Conservation (phyloP, 2,329 filamentous ascomycete genomes). For the Colletotrichum sp. region DNA sequence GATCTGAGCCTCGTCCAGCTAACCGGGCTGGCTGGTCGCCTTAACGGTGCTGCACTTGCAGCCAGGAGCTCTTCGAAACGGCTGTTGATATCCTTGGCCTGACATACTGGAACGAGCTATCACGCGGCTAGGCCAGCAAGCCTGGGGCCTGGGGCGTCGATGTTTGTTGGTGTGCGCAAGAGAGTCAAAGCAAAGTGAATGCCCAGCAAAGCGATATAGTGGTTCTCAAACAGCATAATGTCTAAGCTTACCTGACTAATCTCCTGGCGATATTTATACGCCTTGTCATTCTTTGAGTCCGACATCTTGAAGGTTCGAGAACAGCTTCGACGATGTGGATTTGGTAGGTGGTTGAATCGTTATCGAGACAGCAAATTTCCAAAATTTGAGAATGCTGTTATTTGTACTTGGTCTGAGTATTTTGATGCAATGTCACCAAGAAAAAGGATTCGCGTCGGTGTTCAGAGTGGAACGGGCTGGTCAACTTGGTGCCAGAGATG, state of each 20-base stretch:
- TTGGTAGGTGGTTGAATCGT: neutral
- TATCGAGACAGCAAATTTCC: neutral
- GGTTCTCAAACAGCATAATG: neutral
- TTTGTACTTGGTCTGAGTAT: neutral
- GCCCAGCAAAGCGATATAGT: neutral
- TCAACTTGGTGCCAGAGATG: neutral
- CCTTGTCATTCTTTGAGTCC: constrained; percentile 65
- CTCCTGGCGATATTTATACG: constrained; percentile 91
- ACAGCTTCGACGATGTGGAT: neutral
- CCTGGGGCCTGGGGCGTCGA: neutral
- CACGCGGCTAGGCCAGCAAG: neutral
- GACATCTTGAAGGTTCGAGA: constrained; percentile 8
- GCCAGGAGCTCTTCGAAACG: neutral
- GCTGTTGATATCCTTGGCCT: neutral
- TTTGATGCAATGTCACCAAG: neutral
- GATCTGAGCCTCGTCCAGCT: neutral
- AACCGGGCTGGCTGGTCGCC: neutral
- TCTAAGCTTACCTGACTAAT: constrained; percentile 83
- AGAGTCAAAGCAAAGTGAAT: neutral
- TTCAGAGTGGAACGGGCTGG: neutral
- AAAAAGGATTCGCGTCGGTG: neutral
- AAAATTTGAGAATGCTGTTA: neutral
- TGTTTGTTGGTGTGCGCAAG: neutral
- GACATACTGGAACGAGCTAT: neutral
- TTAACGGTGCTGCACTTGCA: neutral